phyloP scores from a whole-genome alignment of 495 filamentous ascomycete species.

The Glutinoglossum americanum region DNA sequence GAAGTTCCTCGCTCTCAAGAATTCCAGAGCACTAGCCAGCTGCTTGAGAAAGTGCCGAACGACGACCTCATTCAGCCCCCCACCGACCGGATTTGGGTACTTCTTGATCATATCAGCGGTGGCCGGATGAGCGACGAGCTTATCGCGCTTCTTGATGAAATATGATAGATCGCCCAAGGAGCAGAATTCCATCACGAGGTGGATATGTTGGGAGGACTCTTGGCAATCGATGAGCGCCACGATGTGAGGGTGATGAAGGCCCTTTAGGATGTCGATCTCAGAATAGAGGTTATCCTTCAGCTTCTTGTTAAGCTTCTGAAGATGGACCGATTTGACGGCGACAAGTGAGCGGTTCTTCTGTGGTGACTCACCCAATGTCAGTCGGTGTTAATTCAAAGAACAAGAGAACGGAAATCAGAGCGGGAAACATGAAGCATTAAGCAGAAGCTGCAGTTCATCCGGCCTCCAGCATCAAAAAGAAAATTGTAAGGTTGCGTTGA shows the following conservation, averaged over 20 bases:
- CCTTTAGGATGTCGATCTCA: conserved; percentile 86
- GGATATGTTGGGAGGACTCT: conserved; percentile 69
- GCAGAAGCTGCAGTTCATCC: background rate
- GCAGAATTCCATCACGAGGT: conserved; percentile 97
- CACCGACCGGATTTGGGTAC: conserved; percentile 62
- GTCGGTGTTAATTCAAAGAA: no score
- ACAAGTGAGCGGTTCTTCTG: conserved; percentile 46
- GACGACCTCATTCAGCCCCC: conserved; percentile 80
- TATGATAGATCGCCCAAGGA: conserved; percentile 78
- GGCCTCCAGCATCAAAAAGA: background rate
- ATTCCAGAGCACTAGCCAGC: conserved; percentile 76
- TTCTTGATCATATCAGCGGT: conserved; percentile 72
- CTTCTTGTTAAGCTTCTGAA: conserved; percentile 77
- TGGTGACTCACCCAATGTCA: background rate
- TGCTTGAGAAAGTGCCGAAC: conserved; percentile 93
- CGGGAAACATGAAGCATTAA: background rate
- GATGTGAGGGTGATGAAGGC: conserved; percentile 85
- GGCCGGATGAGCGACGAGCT: conserved; percentile 46
- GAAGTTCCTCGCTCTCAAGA: conserved; percentile 61
- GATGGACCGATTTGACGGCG: conserved; percentile 89
- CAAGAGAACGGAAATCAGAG: background rate
- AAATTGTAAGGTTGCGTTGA: background rate
- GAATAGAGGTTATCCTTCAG: conserved; percentile 86
- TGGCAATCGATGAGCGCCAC: conserved; percentile 86
- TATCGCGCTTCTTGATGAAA: conserved; percentile 86